Percentiles rank a stretch among this genome's conserved stretches.
These are phyloP conservation scores for Triangularia setosa DNA, from an alignment of 2,329 filamentous ascomycete genomes.

Conservation along the genomic window DNA sequence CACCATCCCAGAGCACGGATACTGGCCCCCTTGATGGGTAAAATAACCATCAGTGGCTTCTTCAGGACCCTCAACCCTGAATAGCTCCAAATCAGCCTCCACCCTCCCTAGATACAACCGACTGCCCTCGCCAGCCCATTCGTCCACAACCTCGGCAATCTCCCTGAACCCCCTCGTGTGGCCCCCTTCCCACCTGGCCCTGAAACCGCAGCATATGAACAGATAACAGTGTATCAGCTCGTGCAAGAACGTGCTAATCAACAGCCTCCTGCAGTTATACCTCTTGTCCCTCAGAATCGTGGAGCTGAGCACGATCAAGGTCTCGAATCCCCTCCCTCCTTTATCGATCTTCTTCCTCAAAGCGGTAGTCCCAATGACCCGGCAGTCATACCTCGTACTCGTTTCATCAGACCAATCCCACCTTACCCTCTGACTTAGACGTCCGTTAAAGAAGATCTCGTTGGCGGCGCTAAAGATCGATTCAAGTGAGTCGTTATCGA, in stretches of 20 bases:
- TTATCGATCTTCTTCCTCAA: constrained; percentile 42
- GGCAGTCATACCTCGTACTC: constrained; percentile 46
- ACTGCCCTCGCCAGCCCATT: constrained; percentile 36
- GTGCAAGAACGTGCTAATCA: constrained; percentile 63
- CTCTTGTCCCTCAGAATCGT: constrained; percentile 53
- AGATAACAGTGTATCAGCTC: constrained; percentile 66
- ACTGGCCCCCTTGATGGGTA: neutral
- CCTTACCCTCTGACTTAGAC: constrained; percentile 52
- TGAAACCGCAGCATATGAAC: constrained; percentile 58
- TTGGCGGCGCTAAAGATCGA: constrained; percentile 59
- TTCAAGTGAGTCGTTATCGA: constrained; percentile 55
- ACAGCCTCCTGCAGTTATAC: constrained; percentile 53
- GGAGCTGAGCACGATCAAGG: constrained; percentile 57
- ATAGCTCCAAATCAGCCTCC: constrained; percentile 4
- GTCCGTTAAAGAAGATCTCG: constrained; percentile 58
- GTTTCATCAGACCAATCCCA: constrained; percentile 59
- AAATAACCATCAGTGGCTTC: neutral
- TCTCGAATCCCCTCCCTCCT: constrained; percentile 52
- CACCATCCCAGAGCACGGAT: neutral
- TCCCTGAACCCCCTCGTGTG: constrained; percentile 57
- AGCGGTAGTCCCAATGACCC: constrained; percentile 61
- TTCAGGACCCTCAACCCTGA: neutral
- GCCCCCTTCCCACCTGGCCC: constrained; percentile 51
- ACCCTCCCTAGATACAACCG: constrained; percentile 1
- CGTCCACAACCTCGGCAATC: constrained; percentile 58